These are phyloP conservation scores for Maudiozyma bulderi DNA, from an alignment of 805 yeast species.

Conservation along the genomic window DNA sequence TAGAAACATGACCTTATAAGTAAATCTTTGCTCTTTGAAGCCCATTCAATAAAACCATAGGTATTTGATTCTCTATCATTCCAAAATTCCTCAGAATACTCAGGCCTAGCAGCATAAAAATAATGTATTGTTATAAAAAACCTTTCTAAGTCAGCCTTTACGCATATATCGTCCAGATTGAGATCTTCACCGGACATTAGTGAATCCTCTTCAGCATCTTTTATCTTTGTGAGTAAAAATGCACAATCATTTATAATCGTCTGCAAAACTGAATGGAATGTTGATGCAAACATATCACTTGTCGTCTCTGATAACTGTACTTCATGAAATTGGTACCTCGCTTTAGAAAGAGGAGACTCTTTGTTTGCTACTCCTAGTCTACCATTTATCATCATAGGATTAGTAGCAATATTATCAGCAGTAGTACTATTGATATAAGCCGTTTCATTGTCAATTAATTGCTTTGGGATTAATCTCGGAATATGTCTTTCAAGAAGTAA, in stretches of 20 bases:
- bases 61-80: conserved; percentile 52
- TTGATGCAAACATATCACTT: conserved; percentile 29
- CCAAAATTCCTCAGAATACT: conserved; percentile 58
- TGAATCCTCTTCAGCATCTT: conserved; percentile 69
- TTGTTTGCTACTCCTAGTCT: background rate
- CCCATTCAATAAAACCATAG: conserved; percentile 83
- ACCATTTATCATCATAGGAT: conserved; percentile 1
- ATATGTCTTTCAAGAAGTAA: conserved; percentile 55
- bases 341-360: background rate
- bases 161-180: conserved; percentile 52
- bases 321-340: conserved; percentile 5
- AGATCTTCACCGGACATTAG: conserved; percentile 48
- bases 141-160: conserved; percentile 78
- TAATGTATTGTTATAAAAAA: conserved; percentile 69
- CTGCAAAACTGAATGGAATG: conserved; percentile 43
- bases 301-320: conserved; percentile 20
- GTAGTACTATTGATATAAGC: background rate
- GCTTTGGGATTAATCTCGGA: conserved; percentile 46
- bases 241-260: conserved; percentile 56
- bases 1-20: conserved; percentile 76
- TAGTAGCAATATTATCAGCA: background rate
- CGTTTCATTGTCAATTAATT: conserved; percentile 37
- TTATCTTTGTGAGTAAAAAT: conserved; percentile 51
- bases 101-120: conserved; percentile 54
- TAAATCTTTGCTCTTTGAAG: conserved; percentile 69